phyloP scores from a whole-genome alignment of 768 basidiomycete species.

The Lactifluus volemus region DNA sequence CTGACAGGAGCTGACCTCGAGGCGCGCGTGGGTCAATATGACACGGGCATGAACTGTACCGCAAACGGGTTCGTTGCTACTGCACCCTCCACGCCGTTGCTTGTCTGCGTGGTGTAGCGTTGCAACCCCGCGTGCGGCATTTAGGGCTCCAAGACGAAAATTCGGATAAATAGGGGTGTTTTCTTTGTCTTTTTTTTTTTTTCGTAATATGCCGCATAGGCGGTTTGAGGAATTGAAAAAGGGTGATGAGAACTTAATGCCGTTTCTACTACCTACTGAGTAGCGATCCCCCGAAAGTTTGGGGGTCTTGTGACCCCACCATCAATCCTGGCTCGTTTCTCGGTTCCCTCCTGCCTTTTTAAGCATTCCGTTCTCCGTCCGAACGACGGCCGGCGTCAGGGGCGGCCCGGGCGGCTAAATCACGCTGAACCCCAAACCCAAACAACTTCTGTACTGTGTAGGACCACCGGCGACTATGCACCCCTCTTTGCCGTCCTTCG shows the following conservation, averaged over 20 bases:
- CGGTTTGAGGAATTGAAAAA: not conserved
- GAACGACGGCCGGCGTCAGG: not conserved
- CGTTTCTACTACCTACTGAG: not conserved
- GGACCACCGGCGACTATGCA: conserved; percentile 24
- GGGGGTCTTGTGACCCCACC: conserved; percentile 4
- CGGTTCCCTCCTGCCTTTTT: conserved; percentile 13
- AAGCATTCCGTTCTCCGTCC: not conserved
- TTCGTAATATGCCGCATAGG: not conserved
- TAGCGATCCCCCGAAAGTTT: not conserved
- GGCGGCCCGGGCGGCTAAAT: not conserved
- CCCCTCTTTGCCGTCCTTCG: conserved; percentile 26
- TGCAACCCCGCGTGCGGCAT: not conserved
- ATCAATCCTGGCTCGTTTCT: too few species aligned
- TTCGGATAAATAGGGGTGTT: conserved; percentile 2
- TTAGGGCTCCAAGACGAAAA: not conserved
- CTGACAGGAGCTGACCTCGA: not conserved
- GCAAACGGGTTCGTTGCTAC: not conserved
- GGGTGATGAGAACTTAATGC: conserved; percentile 1
- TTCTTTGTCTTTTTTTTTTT: not conserved
- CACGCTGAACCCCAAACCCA: not conserved
- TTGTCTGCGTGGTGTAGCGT: not conserved
- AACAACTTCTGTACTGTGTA: not conserved
- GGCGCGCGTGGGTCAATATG: not conserved
- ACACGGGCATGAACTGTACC: conserved; percentile 5
- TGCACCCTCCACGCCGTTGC: not conserved